A percentile compares a stretch with the other conserved stretches of the same genome.
phyloP scores from a whole-genome alignment of 495 filamentous ascomycete species.

The Lindgomyces ingoldianus region DNA sequence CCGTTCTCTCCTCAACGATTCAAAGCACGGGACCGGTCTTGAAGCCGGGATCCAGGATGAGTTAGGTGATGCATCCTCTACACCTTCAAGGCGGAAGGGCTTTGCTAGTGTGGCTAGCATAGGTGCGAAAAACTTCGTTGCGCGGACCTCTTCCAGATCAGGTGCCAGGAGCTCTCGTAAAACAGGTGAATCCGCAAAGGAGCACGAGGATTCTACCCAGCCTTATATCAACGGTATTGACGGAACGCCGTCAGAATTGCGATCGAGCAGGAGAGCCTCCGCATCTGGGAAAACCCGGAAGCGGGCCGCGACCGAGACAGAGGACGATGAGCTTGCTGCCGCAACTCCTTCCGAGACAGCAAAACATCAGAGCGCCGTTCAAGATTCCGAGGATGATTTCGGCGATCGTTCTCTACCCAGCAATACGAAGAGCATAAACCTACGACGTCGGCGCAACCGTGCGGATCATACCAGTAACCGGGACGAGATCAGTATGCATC shows the following conservation, averaged over 20 bases:
- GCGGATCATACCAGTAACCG: conserved; percentile 21
- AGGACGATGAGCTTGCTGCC: conserved; percentile 10
- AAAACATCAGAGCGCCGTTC: neutral
- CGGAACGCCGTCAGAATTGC: neutral
- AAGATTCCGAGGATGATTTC: conserved; percentile 22
- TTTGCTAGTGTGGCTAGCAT: neutral
- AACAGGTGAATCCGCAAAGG: neutral
- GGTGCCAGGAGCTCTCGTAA: neutral
- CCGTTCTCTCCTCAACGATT: conserved; percentile 5
- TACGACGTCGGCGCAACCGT: conserved; percentile 12
- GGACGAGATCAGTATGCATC: neutral
- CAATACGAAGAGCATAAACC: neutral
- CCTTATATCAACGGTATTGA: neutral
- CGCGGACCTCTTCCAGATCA: neutral
- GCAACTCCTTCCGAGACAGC: conserved; percentile 11
- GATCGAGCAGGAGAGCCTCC: neutral
- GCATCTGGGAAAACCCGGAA: neutral
- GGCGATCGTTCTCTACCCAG: neutral
- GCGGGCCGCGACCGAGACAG: neutral
- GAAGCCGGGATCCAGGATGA: conserved; percentile 25
- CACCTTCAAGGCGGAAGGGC: conserved; percentile 16
- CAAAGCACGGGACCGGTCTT: neutral
- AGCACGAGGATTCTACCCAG: neutral
- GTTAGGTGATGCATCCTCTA: conserved; percentile 12
- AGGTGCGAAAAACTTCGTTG: neutral